These are phyloP conservation scores for Pseudonitzschia delicatissima DNA, from an alignment of 108 stramenopile species.

Conservation along the genomic window DNA sequence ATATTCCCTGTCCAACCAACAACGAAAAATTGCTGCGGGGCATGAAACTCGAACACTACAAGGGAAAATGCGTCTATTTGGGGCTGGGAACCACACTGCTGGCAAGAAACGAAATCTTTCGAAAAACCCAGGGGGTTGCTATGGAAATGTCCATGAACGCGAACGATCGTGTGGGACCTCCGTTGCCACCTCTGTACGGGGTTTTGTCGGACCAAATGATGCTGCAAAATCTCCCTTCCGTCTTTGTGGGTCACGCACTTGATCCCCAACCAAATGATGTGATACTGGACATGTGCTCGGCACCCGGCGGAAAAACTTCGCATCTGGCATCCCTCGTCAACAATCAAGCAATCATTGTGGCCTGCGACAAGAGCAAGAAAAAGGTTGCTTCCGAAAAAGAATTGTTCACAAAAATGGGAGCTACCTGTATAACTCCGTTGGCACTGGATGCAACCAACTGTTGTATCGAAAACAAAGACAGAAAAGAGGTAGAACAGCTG, in stretches of 20 bases:
- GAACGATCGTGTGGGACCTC: slow-evolving; percentile 43
- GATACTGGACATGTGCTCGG: slow-evolving; percentile 89
- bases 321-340: slow-evolving; percentile 86
- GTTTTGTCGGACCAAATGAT: slow-evolving; percentile 47
- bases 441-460: slow-evolving; percentile 65
- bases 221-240: slow-evolving; percentile 75
- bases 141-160: slow-evolving; percentile 45
- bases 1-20: slow-evolving; percentile 16
- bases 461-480: background rate
- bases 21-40: slow-evolving; percentile 37
- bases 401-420: slow-evolving; percentile 50
- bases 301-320: slow-evolving; percentile 93
- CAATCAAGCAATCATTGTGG: slow-evolving; percentile 80
- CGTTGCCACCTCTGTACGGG: slow-evolving; percentile 52
- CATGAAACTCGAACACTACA: slow-evolving; percentile 38
- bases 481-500: background rate
- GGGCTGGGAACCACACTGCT: slow-evolving; percentile 54
- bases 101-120: slow-evolving; percentile 53
- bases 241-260: slow-evolving; percentile 72
- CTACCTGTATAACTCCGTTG: slow-evolving; percentile 63
- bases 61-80: slow-evolving; percentile 60
- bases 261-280: slow-evolving; percentile 74
- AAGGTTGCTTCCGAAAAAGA: slow-evolving; percentile 56
- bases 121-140: slow-evolving; percentile 43
- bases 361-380: slow-evolving; percentile 84